Evolutionary conservation across 768 basidiomycete species (phyloP), one percentile per base, ranked within the genome.

Genomic region (Tylopilus plumbeoviolaceoides): DNA sequence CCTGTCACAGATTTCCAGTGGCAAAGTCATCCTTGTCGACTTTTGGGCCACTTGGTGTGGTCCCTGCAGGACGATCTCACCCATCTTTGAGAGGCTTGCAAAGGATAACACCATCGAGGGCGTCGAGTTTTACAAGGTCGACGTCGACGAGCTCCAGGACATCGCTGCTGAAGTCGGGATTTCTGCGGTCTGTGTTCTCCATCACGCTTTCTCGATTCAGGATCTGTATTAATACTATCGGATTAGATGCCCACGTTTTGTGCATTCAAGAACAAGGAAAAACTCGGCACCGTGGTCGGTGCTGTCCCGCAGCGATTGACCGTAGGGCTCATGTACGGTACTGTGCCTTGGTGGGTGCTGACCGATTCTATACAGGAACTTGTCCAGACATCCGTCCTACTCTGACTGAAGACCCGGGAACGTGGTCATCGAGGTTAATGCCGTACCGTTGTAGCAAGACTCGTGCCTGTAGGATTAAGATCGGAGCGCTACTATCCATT

Each of bases 41-140:
- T 68, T 60, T 51, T 53, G 44, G 33, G 59, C 62, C 6, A 17
- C 20, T 0, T 61, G 62, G 62, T 63, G 62, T 56, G 57, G 51
- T 20, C 62, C 62, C 5, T 63, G 62, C 47, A 55, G 1, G n/a
- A 0, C 3, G 0, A 63, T 64, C 5, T 61, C 62, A 0, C 67
- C 65, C 11, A 0, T 7, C 0, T 68, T 65, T 15, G 27, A 58
- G 3, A 1, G 7, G 1, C 27, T 53, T 5, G 51, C 54, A 0
- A 0, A 17, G 1, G 12, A 55, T 12, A 42, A 47, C 0, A 53
- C 62, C 4, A 55, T 51, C 39, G 49, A 61, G 1, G 64, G 57
- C 8, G 62, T 84, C 54, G 73, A 72, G 17, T 90, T 87, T 72
- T 85, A 82, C 76, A 90, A 87, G 67, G 78, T 89, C 54, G 82